Evolutionary conservation across 495 filamentous ascomycete species (phyloP).

Genomic region (Trichocladium antarcticum): DNA sequence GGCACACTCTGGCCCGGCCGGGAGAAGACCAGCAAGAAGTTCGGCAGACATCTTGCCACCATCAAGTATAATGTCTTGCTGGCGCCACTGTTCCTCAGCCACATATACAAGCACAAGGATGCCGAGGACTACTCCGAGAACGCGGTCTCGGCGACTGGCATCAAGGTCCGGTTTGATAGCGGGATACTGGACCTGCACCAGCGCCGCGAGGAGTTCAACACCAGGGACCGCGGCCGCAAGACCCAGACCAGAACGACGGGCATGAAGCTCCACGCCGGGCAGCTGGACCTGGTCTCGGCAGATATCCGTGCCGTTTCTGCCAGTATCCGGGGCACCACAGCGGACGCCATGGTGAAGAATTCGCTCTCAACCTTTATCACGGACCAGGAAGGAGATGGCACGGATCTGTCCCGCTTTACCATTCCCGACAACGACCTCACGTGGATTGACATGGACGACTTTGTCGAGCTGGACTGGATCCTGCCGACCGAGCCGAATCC

Average conservation of each 20-base stretch:
- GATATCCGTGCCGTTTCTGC: constrained; percentile 92
- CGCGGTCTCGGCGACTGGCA: constrained; percentile 76
- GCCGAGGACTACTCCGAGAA: constrained; percentile 73
- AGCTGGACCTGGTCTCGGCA: constrained; percentile 82
- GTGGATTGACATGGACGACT: constrained; percentile 99
- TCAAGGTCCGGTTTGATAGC: constrained; percentile 88
- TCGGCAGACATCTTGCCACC: constrained; percentile 88
- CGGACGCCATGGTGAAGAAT: constrained; percentile 60
- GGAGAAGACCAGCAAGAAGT: constrained; percentile 96
- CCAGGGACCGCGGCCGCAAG: constrained; percentile 57
- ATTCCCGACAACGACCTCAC: constrained; percentile 89
- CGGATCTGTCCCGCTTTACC: constrained; percentile 77
- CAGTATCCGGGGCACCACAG: constrained; percentile 65
- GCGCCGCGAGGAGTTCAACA: constrained; percentile 80
- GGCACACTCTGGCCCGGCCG: constrained; percentile 79
- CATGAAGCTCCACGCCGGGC: constrained; percentile 90
- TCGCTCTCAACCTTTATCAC: constrained; percentile 38
- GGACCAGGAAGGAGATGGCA: constrained; percentile 37
- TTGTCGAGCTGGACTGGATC: constrained; percentile 95
- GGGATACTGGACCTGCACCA: constrained; percentile 95
- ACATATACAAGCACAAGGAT: constrained; percentile 98
- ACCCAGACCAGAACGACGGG: constrained; percentile 69
- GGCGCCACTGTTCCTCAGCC: constrained; percentile 85
- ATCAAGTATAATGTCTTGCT: constrained; percentile 94
- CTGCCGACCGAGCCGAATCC: constrained; percentile 83